These are phyloP conservation scores for Sanguinoderma infundibulare DNA, from an alignment of 1,284 basidiomycete species.

Conservation along the genomic window DNA sequence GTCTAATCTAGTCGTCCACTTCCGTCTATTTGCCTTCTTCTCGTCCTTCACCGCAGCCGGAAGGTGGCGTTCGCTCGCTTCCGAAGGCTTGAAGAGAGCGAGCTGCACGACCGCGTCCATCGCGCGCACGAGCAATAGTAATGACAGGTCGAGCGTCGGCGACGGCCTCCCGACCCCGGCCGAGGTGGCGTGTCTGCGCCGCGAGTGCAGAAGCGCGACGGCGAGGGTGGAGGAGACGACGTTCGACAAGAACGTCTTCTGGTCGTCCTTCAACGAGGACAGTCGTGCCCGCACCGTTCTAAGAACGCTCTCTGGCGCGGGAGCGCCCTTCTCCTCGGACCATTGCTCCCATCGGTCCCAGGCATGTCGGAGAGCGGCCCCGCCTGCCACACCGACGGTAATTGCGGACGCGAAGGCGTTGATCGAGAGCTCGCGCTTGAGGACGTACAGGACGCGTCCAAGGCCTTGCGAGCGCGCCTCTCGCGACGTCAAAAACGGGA, in stretches of 20 bases:
- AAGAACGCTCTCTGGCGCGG: neutral
- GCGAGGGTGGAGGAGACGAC: conserved; percentile 59
- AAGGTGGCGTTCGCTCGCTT: conserved; percentile 10
- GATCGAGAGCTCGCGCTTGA: conserved; percentile 58
- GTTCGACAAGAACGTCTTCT: conserved; percentile 62
- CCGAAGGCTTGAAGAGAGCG: conserved; percentile 42
- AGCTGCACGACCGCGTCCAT: conserved; percentile 62
- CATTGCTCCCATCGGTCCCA: conserved; percentile 43
- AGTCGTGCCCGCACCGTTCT: conserved; percentile 15
- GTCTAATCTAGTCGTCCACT: conserved; percentile 55
- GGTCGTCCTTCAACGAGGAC: conserved; percentile 38
- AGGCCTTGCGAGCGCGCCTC: conserved; percentile 32
- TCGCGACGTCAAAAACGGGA: conserved; percentile 52
- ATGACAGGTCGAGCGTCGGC: conserved; percentile 67
- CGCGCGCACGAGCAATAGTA: conserved; percentile 72
- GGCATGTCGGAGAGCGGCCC: conserved; percentile 51
- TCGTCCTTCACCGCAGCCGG: conserved; percentile 20
- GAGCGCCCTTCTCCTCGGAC: neutral
- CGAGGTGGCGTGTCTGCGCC: conserved; percentile 32
- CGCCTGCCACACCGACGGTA: conserved; percentile 65
- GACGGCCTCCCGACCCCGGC: conserved; percentile 39
- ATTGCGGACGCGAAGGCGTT: conserved; percentile 73
- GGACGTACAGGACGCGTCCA: conserved; percentile 42
- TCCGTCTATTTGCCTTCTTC: conserved; percentile 26
- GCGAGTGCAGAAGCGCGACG: conserved; percentile 58